Evolutionary conservation across 768 basidiomycete genomes (phyloP), one percentile per base, ranked within the genome.

Genomic region (Tephrocybe sp.): DNA sequence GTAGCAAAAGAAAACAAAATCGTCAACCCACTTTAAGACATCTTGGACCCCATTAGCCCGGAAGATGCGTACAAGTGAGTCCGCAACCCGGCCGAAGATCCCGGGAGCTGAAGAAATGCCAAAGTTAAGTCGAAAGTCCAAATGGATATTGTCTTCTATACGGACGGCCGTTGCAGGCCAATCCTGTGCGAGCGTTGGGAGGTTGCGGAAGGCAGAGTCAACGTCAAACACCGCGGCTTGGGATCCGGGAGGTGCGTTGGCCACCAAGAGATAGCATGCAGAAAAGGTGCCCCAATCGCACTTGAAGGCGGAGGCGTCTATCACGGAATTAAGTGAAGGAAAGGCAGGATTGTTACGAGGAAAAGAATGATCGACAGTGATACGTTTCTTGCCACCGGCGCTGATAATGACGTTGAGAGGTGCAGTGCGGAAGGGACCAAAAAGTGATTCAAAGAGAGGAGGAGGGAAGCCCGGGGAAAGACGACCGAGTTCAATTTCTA

Each of bases 1-100:
- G 34, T 54, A 61, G 1, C 58, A 50, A 16, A 70, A 62, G 42
- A 70, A 67, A 0, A 65, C 30, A 36, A 68, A 72, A 38, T 72
- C 64, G 31, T 73, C 67, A 0, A 69, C 69, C 70, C 70, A 73
- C 22, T 69, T 70, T 3, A 61, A 42, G 3, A 65, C 30, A 0
- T 59, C 57, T 0, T 57, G 29, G 6, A 69, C 46, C 1, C 52
- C 52, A 5, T 56, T 29, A 1, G 29, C n/a, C 0, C 45, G 18
- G 0, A 60, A 55, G 0, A 73, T 57, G 1, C 50, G 48, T 5
- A 64, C 48, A 7, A 67, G 57, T 2, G 64, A 62, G 53, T 73
- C 64, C 1, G 68, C 68, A 1, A 69, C 39, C 0, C 48, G 55
- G 0, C 66, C 69, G 38, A 68, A 71, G 2, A 71, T 54, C 0